Evolutionary conservation across 768 basidiomycete genomes (phyloP), one percentile per base, ranked within the genome.

Genomic region (Leccinum longicurvipes): DNA sequence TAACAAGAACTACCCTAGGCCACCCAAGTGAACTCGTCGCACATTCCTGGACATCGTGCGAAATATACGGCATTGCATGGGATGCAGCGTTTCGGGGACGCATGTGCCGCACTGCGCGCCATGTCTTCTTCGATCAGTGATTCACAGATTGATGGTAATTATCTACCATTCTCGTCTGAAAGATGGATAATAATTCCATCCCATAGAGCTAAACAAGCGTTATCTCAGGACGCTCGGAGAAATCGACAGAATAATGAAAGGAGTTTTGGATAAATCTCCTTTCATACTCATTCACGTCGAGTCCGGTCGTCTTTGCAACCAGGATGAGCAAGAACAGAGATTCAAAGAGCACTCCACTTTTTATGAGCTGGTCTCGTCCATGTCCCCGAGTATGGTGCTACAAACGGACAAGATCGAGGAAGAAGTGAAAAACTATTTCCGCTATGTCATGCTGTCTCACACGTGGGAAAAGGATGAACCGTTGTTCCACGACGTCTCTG

Each of bases 401-500:
- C 24, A 60, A 34, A 31, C 6, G 14, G 9, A 11, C 1, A 44
- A 12, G n/a, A 54, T 61, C 41, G 25, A 54, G 21, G n/a, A 25
- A 6, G 53, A 32, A 5, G 55, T 60, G 6, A 23, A 29, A 15
- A 2, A 2, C 2, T 63, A 59, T 29, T 62, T 62, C 42, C 24
- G 1, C 15, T 63, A 59, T 21, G 60, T 62, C 34, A 63, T 62
- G 62, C 45, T 63, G 42, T 63, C 62, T 24, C 62, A 63, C 6
- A 56, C 52, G 1, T 63, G 62, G 62, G 57, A 54, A 21, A 47
- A 17, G 8, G 14, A 25, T 0, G 62, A 63, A 44, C 60, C 62
- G 6, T 47, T 57, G 1, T 62, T 59, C 21, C 7, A 61, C 3
- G 51, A 51, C 14, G 28, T 61, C 10, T 32, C 55, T 21, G 41